Conservation (phyloP, 257 asterid genomes). For the Nicotiana benthamiana region DNA sequence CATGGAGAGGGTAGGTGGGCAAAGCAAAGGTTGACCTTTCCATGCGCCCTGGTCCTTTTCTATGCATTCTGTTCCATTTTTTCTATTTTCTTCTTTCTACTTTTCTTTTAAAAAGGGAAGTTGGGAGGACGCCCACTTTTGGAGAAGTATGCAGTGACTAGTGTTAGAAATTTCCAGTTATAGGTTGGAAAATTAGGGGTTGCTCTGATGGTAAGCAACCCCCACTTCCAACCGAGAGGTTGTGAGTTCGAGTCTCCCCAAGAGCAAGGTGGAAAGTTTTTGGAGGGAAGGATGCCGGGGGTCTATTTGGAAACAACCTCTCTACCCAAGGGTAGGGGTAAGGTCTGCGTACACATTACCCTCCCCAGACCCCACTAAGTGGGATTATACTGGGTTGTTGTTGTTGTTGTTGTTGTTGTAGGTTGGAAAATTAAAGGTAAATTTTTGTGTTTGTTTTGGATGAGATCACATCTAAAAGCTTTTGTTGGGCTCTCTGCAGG, state of each 20-base stretch:
- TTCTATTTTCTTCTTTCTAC: neutral
- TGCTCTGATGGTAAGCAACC: no score
- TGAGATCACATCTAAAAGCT: neutral
- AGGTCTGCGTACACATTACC: no score
- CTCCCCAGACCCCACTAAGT: no score
- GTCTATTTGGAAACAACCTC: no score
- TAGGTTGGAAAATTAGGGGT: neutral
- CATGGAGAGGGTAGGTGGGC: neutral
- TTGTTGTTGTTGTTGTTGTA: no score
- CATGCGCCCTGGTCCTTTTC: neutral
- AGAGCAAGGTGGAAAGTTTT: no score
- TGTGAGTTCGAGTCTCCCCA: no score
- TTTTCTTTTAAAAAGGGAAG: neutral
- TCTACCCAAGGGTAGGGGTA: no score
- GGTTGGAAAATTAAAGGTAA: neutral
- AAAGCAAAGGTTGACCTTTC: neutral
- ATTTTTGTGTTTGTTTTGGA: neutral
- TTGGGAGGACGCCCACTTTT: neutral
- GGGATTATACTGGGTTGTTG: no score
- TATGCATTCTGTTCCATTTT: no score
- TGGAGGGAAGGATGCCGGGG: no score
- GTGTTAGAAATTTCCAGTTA: neutral
- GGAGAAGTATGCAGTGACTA: neutral
- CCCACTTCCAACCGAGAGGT: no score
- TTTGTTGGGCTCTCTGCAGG: constrained; percentile 32